Percentiles rank a stretch among this genome's conserved stretches.
Evolutionary conservation across 208 protist genomes (phyloP).

Genomic region (Angomonas ambiguus): DNA sequence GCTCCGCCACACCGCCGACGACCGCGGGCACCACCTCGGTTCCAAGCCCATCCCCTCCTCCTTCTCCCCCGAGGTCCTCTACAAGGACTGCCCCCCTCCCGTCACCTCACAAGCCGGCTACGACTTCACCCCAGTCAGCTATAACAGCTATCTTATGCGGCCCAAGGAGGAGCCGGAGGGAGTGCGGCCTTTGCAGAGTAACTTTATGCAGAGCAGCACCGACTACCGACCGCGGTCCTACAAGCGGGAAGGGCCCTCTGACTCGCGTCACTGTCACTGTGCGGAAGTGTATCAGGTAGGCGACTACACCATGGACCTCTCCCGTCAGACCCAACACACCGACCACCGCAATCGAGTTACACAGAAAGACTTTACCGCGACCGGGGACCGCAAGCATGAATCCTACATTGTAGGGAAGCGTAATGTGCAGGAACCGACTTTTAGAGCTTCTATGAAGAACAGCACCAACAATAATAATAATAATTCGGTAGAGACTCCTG

Average conservation of each 20-base stretch:
- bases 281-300: slow-evolving; percentile 83
- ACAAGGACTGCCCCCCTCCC: slow-evolving; percentile 72
- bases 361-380: slow-evolving; percentile 46
- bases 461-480: slow-evolving; percentile 5
- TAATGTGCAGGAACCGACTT: slow-evolving; percentile 49
- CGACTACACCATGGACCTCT: slow-evolving; percentile 84
- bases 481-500: too few relatives aligned
- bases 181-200: slow-evolving; percentile 66
- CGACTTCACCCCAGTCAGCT: slow-evolving; percentile 82
- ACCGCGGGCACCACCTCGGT: slow-evolving; percentile 50
- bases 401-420: slow-evolving; percentile 65
- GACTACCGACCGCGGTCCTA: slow-evolving; percentile 80
- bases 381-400: slow-evolving; percentile 53
- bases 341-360: slow-evolving; percentile 68
- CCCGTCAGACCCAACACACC: slow-evolving; percentile 34
- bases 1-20: slow-evolving; percentile 54
- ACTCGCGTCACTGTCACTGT: slow-evolving; percentile 81
- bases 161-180: slow-evolving; percentile 53
- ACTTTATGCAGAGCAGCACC: slow-evolving; percentile 59
- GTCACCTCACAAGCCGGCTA: slow-evolving; percentile 75
- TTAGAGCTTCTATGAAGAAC: slow-evolving; percentile 26
- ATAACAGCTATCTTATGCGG: slow-evolving; percentile 60
- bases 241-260: slow-evolving; percentile 39
- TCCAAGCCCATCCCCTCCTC: slow-evolving; percentile 39
- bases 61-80: slow-evolving; percentile 74